Evolutionary conservation across 768 basidiomycete species (phyloP).

Genomic region (Amanita rubescens): DNA sequence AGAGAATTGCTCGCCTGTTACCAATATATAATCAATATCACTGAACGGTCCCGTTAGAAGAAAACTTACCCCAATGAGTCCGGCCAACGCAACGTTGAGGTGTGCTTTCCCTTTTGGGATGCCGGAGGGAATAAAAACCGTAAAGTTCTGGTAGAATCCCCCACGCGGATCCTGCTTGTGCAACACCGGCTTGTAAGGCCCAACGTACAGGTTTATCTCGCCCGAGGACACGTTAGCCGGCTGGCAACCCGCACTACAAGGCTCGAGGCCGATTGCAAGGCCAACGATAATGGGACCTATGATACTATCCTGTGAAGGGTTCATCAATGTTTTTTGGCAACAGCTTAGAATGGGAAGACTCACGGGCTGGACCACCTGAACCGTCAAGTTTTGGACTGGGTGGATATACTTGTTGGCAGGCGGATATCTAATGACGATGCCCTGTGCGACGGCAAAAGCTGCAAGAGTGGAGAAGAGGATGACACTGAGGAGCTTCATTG

Average conservation of each 20-base stretch:
- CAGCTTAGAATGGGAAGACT: neutral
- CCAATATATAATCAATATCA: neutral
- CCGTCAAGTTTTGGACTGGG: neutral
- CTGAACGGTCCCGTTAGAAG: neutral
- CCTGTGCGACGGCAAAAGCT: neutral
- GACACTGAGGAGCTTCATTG: neutral
- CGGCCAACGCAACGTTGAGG: neutral
- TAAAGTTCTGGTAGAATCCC: neutral
- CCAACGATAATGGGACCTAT: neutral
- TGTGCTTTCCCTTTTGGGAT: neutral
- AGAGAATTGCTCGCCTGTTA: neutral
- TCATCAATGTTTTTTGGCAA: neutral
- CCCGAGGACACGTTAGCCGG: neutral
- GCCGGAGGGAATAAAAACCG: neutral
- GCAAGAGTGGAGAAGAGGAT: neutral
- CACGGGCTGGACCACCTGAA: neutral
- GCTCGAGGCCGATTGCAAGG: neutral
- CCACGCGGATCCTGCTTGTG: neutral
- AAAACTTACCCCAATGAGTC: neutral
- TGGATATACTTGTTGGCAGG: neutral
- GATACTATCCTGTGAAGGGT: neutral
- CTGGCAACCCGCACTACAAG: neutral
- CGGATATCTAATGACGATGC: neutral
- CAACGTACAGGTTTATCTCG: neutral
- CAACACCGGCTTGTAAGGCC: neutral